A percentile compares a stretch with the other conserved stretches of the same genome.
These are phyloP conservation scores for Candida awuae DNA, from an alignment of 805 yeast genomes.

Conservation along the genomic window DNA sequence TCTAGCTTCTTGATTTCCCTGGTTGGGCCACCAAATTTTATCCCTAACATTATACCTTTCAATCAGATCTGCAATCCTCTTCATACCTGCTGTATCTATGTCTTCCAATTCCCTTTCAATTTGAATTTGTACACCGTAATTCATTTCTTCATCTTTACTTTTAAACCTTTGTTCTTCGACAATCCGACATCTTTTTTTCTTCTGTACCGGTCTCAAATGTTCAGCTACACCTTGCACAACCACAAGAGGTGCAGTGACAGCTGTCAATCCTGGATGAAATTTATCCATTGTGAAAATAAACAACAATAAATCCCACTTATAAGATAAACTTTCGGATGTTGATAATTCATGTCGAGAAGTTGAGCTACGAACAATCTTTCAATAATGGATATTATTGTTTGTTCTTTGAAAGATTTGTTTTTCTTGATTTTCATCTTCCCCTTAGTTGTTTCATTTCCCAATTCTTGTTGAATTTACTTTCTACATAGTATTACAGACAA, in stretches of 20 bases:
- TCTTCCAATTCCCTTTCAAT: slow-evolving; percentile 21
- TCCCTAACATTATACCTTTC: slow-evolving; percentile 6
- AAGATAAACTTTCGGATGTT: too few relatives aligned
- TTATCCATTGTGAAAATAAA: slow-evolving; percentile 29
- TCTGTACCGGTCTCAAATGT: slow-evolving; percentile 2
- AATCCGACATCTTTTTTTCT: slow-evolving; percentile 1
- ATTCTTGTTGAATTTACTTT: too few relatives aligned
- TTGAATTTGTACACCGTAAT: slow-evolving; percentile 12
- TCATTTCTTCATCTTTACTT: background rate
- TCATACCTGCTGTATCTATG: slow-evolving; percentile 16
- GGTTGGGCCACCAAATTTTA: slow-evolving; percentile 11
- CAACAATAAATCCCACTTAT: background rate
- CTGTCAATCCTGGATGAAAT: slow-evolving; percentile 29
- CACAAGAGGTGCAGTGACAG: slow-evolving; percentile 33
- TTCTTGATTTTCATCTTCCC: too few relatives aligned
- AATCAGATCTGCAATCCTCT: slow-evolving; percentile 6
- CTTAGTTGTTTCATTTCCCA: too few relatives aligned
- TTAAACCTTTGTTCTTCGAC: slow-evolving; percentile 10
- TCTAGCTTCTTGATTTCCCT: background rate
- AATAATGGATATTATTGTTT: too few relatives aligned
- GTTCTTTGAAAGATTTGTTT: too few relatives aligned
- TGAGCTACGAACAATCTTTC: too few relatives aligned
- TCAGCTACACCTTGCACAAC: slow-evolving; percentile 34
- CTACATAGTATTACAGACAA: background rate
- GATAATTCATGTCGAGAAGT: too few relatives aligned